These are phyloP conservation scores for Exophiala dermatitidis DNA, from an alignment of 2,329 filamentous ascomycete genomes.

Conservation along the genomic window DNA sequence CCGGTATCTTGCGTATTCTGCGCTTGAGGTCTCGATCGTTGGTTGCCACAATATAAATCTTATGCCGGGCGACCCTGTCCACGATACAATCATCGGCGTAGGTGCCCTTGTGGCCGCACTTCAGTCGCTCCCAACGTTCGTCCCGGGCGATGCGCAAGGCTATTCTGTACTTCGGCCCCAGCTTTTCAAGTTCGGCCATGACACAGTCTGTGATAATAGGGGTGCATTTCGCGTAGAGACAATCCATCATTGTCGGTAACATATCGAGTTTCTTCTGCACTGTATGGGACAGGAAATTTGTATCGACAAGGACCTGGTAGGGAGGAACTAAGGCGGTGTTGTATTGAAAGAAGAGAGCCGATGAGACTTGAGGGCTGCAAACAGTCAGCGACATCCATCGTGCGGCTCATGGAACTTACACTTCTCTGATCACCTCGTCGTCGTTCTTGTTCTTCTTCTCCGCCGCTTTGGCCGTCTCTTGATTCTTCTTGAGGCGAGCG, in stretches of 20 bases:
- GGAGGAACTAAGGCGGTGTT: constrained; percentile 81
- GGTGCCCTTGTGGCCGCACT: constrained; percentile 83
- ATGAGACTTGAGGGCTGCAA: constrained; percentile 65
- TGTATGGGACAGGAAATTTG: constrained; percentile 85
- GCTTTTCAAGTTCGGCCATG: constrained; percentile 80
- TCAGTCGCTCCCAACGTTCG: constrained; percentile 75
- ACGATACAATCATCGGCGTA: constrained; percentile 84
- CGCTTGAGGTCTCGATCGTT: constrained; percentile 69
- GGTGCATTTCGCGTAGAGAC: constrained; percentile 82
- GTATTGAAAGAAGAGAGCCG: constrained; percentile 76
- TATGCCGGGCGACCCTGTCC: constrained; percentile 62
- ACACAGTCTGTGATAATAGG: constrained; percentile 80
- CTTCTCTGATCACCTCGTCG: constrained; percentile 64
- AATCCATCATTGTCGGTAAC: constrained; percentile 85
- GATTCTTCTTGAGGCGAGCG: constrained; percentile 74
- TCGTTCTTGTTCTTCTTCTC: constrained; percentile 52
- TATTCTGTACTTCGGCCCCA: constrained; percentile 81
- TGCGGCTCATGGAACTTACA: constrained; percentile 40
- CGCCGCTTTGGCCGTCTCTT: constrained; percentile 55
- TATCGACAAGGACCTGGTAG: constrained; percentile 74
- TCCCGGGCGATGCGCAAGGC: constrained; percentile 81
- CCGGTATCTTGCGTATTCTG: constrained; percentile 73
- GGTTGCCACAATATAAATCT: constrained; percentile 70
- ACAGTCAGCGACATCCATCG: constrained; percentile 4
- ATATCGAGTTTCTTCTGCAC: constrained; percentile 86